These are phyloP conservation scores for Phytopythium montanum DNA, from an alignment of 352 stramenopile genomes.

Conservation along the genomic window DNA sequence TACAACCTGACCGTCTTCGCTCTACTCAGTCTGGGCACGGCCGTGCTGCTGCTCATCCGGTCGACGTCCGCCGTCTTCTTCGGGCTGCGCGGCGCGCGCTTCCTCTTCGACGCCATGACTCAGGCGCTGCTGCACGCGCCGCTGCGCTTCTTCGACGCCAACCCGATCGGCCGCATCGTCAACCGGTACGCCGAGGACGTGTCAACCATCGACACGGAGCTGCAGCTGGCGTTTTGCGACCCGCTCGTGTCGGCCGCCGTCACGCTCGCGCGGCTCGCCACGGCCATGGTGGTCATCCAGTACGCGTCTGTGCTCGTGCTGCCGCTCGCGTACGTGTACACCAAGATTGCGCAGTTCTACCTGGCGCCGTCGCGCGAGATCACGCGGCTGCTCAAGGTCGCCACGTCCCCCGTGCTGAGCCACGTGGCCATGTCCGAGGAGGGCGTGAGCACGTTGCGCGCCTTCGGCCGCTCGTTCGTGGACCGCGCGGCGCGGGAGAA, in stretches of 20 bases:
- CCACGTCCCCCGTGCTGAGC: constrained; percentile 27
- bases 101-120: constrained; percentile 77
- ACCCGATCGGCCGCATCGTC: constrained; percentile 79
- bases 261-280: constrained; percentile 54
- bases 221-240: constrained; percentile 28
- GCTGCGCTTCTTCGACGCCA: constrained; percentile 88
- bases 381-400: constrained; percentile 16
- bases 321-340: constrained; percentile 67
- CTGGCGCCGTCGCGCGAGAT: constrained; percentile 13
- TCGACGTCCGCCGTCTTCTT: constrained; percentile 28
- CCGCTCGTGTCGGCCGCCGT: constrained; percentile 34
- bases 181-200: constrained; percentile 87
- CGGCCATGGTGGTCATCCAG: constrained; percentile 59
- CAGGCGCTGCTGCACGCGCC: constrained; percentile 71
- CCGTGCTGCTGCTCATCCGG: constrained; percentile 25
- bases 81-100: constrained; percentile 21
- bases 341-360: constrained; percentile 19
- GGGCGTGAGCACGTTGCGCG: constrained; percentile 30
- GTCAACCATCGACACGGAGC: constrained; percentile 78
- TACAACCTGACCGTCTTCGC: constrained; percentile 25
- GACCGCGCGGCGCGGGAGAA: constrained; percentile 17
- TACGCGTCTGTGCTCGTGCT: constrained; percentile 70
- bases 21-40: constrained; percentile 7
- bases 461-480: constrained; percentile 29
- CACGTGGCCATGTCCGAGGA: constrained; percentile 33